phyloP scores from a whole-genome alignment of 2,329 filamentous ascomycete genomes.

The Epichloe gansuensis region DNA sequence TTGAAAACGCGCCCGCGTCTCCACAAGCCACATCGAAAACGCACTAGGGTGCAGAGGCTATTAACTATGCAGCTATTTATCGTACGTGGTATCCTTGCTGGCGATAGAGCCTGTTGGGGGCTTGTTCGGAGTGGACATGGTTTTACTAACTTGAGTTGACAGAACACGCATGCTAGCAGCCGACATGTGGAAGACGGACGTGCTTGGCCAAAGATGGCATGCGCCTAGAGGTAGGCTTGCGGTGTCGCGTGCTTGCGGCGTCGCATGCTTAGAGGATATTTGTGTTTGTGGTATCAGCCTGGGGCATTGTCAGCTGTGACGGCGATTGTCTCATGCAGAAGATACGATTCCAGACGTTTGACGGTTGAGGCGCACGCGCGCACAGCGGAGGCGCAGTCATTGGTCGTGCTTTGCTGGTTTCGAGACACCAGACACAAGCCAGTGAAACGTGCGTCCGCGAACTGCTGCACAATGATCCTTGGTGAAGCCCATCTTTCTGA shows the following conservation, averaged over 20 bases:
- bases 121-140: too few relatives aligned
- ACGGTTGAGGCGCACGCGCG: background rate
- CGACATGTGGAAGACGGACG: slow-evolving; percentile 1
- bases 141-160: too few relatives aligned
- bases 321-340: background rate
- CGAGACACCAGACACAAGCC: too few relatives aligned
- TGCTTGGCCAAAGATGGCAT: background rate
- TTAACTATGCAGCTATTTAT: too few relatives aligned
- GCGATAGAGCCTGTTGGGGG: too few relatives aligned
- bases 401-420: too few relatives aligned
- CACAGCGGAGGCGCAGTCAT: too few relatives aligned
- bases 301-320: background rate
- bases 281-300: background rate
- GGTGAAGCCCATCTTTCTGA: too few relatives aligned
- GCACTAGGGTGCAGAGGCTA: too few relatives aligned
- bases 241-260: background rate
- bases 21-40: too few relatives aligned
- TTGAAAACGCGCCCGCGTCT: too few relatives aligned
- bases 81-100: too few relatives aligned
- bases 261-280: background rate
- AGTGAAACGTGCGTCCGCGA: background rate
- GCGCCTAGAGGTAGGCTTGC: background rate
- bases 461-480: background rate
- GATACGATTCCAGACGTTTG: background rate
- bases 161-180: background rate